These are phyloP conservation scores for Plasmodium gonderi DNA, from an alignment of 169 alveolate species.

Conservation along the genomic window DNA sequence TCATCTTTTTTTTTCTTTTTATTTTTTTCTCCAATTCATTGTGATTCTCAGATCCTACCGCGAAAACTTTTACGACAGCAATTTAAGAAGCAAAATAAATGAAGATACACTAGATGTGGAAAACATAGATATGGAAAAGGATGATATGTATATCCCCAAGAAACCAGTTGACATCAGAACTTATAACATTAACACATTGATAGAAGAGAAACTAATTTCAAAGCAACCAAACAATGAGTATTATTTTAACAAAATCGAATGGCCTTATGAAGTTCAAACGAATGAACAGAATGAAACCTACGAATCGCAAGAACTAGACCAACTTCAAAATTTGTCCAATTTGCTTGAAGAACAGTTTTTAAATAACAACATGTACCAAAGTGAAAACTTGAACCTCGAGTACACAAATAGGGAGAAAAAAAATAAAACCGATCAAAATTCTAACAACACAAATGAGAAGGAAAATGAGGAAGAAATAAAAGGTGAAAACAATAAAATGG, in stretches of 20 bases:
- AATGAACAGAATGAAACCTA: neutral
- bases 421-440: neutral
- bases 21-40: too few species aligned
- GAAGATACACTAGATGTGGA: conserved; percentile 65
- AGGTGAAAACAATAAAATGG: neutral
- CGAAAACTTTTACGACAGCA: conserved; percentile 33
- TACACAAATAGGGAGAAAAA: neutral
- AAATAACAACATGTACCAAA: conserved; percentile 24
- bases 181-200: conserved; percentile 14
- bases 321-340: conserved; percentile 1
- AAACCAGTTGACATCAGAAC: conserved; percentile 47
- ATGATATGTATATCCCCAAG: conserved; percentile 44
- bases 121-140: conserved; percentile 55
- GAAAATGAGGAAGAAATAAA: neutral
- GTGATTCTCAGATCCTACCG: conserved; percentile 18
- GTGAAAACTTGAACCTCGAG: neutral
- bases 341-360: conserved; percentile 45
- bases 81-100: conserved; percentile 21
- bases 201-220: conserved; percentile 26
- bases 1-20: too few species aligned
- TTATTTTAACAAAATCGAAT: neutral
- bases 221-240: neutral
- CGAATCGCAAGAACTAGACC: neutral
- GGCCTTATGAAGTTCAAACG: neutral
- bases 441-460: neutral